Evolutionary conservation across 2,329 filamentous ascomycete genomes (phyloP).

Genomic region (Phaeosphaeria sp.): DNA sequence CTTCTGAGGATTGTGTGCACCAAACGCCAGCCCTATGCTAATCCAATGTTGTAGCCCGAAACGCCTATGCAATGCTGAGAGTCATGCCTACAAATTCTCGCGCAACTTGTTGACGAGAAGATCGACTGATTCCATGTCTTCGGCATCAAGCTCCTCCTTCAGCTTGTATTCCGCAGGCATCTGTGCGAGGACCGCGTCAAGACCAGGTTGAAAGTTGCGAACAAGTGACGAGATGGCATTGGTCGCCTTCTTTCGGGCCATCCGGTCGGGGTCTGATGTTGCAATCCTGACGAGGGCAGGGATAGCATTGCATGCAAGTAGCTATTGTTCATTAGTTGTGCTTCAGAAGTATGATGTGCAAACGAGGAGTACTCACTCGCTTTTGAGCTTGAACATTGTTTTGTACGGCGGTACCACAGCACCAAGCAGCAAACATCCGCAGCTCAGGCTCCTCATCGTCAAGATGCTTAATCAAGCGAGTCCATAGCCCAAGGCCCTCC

Average conservation of each 20-base stretch:
- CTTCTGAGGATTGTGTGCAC: constrained; percentile 6
- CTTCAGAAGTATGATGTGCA: not conserved
- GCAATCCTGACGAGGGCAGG: constrained; percentile 72
- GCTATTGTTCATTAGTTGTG: constrained; percentile 42
- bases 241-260: constrained; percentile 83
- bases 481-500: constrained; percentile 79
- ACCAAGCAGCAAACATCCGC: constrained; percentile 90
- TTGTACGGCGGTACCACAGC: constrained; percentile 91
- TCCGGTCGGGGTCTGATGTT: constrained; percentile 64
- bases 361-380: constrained; percentile 54
- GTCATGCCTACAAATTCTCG: constrained; percentile 20
- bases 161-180: constrained; percentile 68
- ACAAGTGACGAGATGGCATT: constrained; percentile 86
- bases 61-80: constrained; percentile 32
- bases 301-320: constrained; percentile 70
- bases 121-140: constrained; percentile 88
- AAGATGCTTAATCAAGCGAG: constrained; percentile 75
- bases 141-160: constrained; percentile 73
- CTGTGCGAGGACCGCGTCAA: constrained; percentile 70
- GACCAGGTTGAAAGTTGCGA: constrained; percentile 84
- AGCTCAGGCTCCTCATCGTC: constrained; percentile 73
- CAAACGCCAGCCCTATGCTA: constrained; percentile 26
- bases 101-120: constrained; percentile 70
- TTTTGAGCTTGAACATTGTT: constrained; percentile 91
- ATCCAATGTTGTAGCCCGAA: constrained; percentile 23